Conservation (phyloP, 2,329 filamentous ascomycete genomes). For the Botrytis deweyae region DNA sequence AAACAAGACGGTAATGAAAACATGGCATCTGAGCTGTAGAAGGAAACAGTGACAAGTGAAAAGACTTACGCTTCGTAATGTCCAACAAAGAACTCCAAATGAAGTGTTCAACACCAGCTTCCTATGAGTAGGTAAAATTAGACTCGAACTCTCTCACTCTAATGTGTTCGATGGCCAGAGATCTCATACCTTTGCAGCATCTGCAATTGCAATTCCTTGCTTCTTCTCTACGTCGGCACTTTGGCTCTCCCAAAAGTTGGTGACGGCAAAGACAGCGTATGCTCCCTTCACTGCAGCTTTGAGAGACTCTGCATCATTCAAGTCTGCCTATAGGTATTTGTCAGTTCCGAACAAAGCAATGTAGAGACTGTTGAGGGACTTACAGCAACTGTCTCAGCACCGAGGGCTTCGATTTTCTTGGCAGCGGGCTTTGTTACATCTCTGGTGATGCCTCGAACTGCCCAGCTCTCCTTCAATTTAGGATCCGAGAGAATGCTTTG, state of each 20-base stretch:
- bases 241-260: slow-evolving; percentile 40
- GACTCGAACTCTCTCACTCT: background rate
- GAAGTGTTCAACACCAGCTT: slow-evolving; percentile 46
- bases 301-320: slow-evolving; percentile 45
- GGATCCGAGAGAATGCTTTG: slow-evolving; percentile 50
- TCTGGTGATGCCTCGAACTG: slow-evolving; percentile 50
- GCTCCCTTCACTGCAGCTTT: slow-evolving; percentile 37
- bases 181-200: slow-evolving; percentile 44
- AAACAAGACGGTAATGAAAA: background rate
- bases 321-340: slow-evolving; percentile 39
- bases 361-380: slow-evolving; percentile 20
- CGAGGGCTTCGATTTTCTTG: slow-evolving; percentile 43
- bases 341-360: too few species aligned
- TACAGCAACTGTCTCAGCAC: slow-evolving; percentile 47
- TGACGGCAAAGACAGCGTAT: slow-evolving; percentile 39
- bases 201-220: slow-evolving; percentile 50
- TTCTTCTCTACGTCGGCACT: slow-evolving; percentile 44
- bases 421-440: slow-evolving; percentile 45
- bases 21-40: background rate
- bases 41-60: background rate
- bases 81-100: slow-evolving; percentile 48
- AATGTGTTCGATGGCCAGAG: background rate
- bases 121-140: slow-evolving; percentile 31
- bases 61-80: slow-evolving; percentile 42
- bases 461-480: slow-evolving; percentile 43